Evolutionary conservation across 352 stramenopile genomes (phyloP).

Genomic region (Pythium dissotocum): DNA sequence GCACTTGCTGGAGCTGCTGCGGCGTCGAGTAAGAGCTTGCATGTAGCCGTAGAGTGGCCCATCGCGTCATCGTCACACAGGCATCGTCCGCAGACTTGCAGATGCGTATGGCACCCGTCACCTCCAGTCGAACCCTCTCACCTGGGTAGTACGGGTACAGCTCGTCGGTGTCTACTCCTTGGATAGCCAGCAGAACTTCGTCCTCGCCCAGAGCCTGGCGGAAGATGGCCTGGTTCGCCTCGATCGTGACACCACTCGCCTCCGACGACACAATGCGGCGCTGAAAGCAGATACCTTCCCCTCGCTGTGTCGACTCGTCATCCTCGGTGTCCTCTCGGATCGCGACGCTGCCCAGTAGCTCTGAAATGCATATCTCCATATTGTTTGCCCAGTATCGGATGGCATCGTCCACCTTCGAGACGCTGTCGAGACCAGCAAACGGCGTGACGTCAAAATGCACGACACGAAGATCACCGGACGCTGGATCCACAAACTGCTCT

Average conservation of each 20-base stretch:
- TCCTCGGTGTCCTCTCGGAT: neutral
- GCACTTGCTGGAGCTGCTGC: neutral
- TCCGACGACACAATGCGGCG: neutral
- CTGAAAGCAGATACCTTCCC: neutral
- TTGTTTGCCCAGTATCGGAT: conserved; percentile 1
- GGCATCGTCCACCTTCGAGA: neutral
- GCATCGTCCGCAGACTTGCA: neutral
- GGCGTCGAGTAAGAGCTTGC: neutral
- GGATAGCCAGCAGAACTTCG: neutral
- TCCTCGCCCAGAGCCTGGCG: neutral
- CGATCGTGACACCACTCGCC: neutral
- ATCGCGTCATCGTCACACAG: neutral
- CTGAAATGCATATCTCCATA: conserved; percentile 4
- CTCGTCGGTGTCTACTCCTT: conserved; percentile 1
- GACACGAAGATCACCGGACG: neutral
- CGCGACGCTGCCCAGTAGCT: neutral
- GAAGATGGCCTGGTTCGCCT: conserved; percentile 1
- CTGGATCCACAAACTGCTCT: neutral
- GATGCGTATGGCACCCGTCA: neutral
- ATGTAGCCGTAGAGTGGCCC: neutral
- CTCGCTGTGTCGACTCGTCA: neutral
- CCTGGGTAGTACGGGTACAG: neutral
- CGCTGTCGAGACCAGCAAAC: neutral
- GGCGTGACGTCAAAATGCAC: conserved; percentile 6
- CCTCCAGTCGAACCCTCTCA: neutral